phyloP scores from a whole-genome alignment of 169 alveolate species.

The Cryptosporidium xiaoi region DNA sequence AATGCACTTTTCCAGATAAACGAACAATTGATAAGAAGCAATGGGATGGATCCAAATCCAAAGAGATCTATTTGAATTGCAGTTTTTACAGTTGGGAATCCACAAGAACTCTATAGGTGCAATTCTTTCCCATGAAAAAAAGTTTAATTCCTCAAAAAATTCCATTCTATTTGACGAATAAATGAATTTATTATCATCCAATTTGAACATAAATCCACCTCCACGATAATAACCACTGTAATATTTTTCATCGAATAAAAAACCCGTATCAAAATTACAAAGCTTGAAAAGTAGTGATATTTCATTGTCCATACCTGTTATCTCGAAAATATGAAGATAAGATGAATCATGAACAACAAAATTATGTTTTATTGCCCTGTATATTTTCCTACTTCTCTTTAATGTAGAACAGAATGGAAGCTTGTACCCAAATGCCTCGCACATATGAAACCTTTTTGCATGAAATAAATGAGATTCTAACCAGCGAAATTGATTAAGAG shows the following conservation, averaged over 20 bases:
- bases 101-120: constrained; percentile 69
- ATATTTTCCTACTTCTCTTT: constrained; percentile 53
- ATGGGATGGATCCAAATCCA: constrained; percentile 73
- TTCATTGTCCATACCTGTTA: constrained; percentile 10
- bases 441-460: constrained; percentile 70
- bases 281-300: constrained; percentile 28
- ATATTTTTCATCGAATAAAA: constrained; percentile 18
- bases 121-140: constrained; percentile 56
- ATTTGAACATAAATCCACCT: constrained; percentile 35
- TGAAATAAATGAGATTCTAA: constrained; percentile 57
- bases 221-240: constrained; percentile 40
- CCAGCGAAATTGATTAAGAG: constrained; percentile 52
- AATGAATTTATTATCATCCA: not conserved
- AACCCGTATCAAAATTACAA: constrained; percentile 23
- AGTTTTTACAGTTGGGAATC: constrained; percentile 28
- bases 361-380: constrained; percentile 26
- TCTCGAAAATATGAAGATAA: constrained; percentile 47
- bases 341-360: constrained; percentile 64
- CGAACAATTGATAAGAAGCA: constrained; percentile 40
- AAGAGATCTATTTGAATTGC: constrained; percentile 21
- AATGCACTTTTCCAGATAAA: constrained; percentile 57
- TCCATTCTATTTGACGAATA: not conserved
- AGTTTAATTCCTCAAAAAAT: not conserved
- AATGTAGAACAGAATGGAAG: constrained; percentile 33
- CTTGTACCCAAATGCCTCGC: constrained; percentile 69